Percentiles rank a stretch among this genome's conserved stretches.
phyloP scores from a whole-genome alignment of 2,329 filamentous ascomycete genomes.

The Aspergillus felis region DNA sequence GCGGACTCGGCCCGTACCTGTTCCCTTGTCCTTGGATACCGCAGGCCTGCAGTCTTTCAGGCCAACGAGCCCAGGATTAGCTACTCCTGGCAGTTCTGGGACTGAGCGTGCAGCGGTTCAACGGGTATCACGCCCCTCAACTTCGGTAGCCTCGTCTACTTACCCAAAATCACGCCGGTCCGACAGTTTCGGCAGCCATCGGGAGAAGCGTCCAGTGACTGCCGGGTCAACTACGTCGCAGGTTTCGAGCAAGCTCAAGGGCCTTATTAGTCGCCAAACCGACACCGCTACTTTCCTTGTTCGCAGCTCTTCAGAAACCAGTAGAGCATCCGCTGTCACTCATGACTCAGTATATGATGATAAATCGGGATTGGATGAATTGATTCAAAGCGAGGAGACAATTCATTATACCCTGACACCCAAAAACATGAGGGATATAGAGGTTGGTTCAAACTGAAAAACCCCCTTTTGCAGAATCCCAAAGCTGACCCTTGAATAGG shows the following conservation, averaged over 20 bases:
- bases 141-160: conserved; percentile 23
- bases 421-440: conserved; percentile 71
- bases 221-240: conserved; percentile 39
- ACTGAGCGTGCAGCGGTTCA: conserved; percentile 41
- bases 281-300: conserved; percentile 27
- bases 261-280: conserved; percentile 33
- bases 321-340: conserved; percentile 24
- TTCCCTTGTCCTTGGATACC: conserved; percentile 19
- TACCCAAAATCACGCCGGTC: conserved; percentile 33
- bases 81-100: conserved; percentile 19
- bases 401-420: conserved; percentile 80
- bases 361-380: conserved; percentile 68
- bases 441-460: conserved; percentile 49
- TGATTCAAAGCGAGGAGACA: conserved; percentile 78
- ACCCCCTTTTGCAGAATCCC: not conserved
- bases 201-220: conserved; percentile 37
- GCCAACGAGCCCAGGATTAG: conserved; percentile 15
- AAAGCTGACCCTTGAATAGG: conserved; percentile 14
- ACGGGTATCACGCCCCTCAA: conserved; percentile 33
- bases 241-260: conserved; percentile 41
- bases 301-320: conserved; percentile 36
- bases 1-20: conserved; percentile 24
- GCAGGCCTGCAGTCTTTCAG: conserved; percentile 22
- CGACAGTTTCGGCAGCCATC: conserved; percentile 36
- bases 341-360: conserved; percentile 45